Evolutionary conservation across 2,329 filamentous ascomycete genomes (phyloP).

Genomic region (Phialocephala sp.): DNA sequence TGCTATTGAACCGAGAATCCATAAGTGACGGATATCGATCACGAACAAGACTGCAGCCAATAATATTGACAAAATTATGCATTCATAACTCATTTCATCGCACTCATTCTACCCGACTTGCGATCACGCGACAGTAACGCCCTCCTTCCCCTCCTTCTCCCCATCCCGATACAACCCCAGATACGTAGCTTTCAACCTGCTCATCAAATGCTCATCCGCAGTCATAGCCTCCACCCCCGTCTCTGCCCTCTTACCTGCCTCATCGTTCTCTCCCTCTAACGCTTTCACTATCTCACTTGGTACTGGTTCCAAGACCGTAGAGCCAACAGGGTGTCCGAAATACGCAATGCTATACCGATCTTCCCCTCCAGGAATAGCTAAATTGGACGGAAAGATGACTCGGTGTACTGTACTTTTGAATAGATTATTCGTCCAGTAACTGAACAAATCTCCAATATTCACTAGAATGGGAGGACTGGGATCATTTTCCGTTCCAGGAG

Average conservation of each 20-base stretch:
- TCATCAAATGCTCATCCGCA: conserved; percentile 66
- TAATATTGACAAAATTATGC: background rate
- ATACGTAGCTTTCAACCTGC: conserved; percentile 65
- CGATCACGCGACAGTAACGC: conserved; percentile 1
- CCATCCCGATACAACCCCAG: conserved; percentile 57
- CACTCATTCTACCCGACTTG: background rate
- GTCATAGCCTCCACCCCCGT: conserved; percentile 61
- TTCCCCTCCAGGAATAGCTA: background rate
- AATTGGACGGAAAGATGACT: conserved; percentile 69
- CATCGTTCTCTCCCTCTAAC: conserved; percentile 36
- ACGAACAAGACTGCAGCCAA: background rate
- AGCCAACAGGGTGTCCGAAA: conserved; percentile 68
- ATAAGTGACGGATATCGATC: background rate
- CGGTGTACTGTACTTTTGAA: conserved; percentile 88
- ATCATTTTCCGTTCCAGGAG: conserved; percentile 62
- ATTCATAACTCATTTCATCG: background rate
- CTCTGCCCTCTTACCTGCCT: conserved; percentile 29
- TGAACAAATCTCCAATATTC: conserved; percentile 74
- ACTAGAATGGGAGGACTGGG: conserved; percentile 72
- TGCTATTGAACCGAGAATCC: no score
- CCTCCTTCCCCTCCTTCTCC: conserved; percentile 13
- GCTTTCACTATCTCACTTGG: conserved; percentile 62
- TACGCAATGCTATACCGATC: conserved; percentile 70
- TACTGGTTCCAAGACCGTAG: conserved; percentile 59
- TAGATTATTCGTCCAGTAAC: conserved; percentile 90